Base-by-base conservation (phyloP, 768 basidiomycete genomes). In the Boletellus ananiceps region DNA sequence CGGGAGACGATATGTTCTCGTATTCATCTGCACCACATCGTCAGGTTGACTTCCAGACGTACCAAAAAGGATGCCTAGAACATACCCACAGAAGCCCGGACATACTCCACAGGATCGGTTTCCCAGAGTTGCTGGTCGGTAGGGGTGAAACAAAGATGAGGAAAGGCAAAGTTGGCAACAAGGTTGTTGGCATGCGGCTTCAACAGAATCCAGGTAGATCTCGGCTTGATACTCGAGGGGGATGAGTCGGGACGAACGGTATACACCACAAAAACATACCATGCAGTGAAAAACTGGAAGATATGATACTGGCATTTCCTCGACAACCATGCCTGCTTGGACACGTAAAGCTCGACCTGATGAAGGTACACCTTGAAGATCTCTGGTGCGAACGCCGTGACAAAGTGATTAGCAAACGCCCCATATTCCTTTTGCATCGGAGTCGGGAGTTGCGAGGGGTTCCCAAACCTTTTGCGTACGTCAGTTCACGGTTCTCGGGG, bases 201-300 rank as follows among this genome's bases (percentile, higher is more conserved):
- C 62, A 95, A 78, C 33, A 89, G 75, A 3, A 74, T 70, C 91
- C 92, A 94, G 5, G 90, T 95, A n/a, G 88, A 80, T 61, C 90
- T 92, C 13, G 93, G 93, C 70, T 94, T 94, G 57, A 95, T 81
- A 58, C 92, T 94, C 44, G 48, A 43, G 48, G 43, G 31, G 21
- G 16, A n/a, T 69, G 40, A 69, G 54, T 5, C 7, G n/a, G 16
- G 13, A 25, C 12, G 15, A 35, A 41, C 7, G 33, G 29, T 15
- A 15, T 5, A 9, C 11, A n/a, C 3, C 23, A 18, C 5, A 9
- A 44, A 29, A 2, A 65, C 81, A 12, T 57, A 91, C 92, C 93
- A 94, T 62, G 92, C 88, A 7, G 84, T 87, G 60, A 94, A 84
- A 74, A 92, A 94, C 45, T 79, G 76, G 66, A 93, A 84, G 38